Base-by-base conservation (phyloP, 352 stramenopile genomes). In the Phytophthora sp. region DNA sequence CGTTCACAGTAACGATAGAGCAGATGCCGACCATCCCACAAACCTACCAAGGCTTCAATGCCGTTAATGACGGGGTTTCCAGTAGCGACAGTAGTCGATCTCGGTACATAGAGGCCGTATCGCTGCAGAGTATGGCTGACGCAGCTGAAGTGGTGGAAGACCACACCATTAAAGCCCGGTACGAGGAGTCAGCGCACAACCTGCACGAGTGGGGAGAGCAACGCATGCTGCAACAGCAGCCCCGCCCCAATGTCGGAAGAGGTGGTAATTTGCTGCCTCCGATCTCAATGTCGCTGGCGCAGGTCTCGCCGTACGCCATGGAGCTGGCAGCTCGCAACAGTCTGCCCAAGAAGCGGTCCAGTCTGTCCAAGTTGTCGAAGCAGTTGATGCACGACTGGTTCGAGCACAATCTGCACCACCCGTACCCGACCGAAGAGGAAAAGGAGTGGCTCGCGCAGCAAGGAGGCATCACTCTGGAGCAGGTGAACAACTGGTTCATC, bases 401-500 rank as follows among this genome's bases (percentile, higher is more conserved):
- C 61, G 82, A 94, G 48, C 79, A 88, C 24, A 87, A 95, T 37
- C 52, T 94, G 56, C 87, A 93, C 53, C 87, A 95, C 49, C 87
- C 87, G 49, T 95, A 94, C 59, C 87, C 87, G 51, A 89, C 83
- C 2, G 87, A 95, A 62, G 83, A 92, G 35, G 87, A 94, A 66
- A 95, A 95, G 72, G 74, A 86, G 18, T 77, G 68, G 65, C 73
- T 95, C 5, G 76, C 73, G n/a, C 43, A 46, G 6, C 46, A 88
- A 50, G 84, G 84, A 55, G 84, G 82, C 48, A 92, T 95, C 66
- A 91, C 87, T 20, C 62, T 95, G 55, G 84, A 95, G 52, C 87
- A 95, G 62, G 87, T 95, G 34, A 95, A 93, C 78, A 95, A 95
- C 55, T 95, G 87, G 87, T 95, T 95, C 54, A 93, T 95, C 60